A percentile compares a stretch with the other conserved stretches of the same genome.
Evolutionary conservation across 495 filamentous ascomycete species (phyloP).

Genomic region (Cudoniella acicularis): DNA sequence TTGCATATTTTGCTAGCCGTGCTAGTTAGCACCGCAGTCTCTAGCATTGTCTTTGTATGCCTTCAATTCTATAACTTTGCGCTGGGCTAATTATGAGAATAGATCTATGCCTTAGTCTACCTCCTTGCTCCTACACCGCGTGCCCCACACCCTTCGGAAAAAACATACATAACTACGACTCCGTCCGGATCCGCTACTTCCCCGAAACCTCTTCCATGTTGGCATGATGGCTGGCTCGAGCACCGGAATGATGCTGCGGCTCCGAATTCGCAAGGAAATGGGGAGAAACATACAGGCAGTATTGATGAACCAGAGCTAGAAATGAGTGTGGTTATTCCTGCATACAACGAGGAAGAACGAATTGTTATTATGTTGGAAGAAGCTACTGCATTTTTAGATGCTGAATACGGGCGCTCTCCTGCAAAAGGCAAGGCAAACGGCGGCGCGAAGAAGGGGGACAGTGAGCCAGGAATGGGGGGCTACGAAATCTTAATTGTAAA

Average conservation of each 20-base stretch:
- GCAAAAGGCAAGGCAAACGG: conserved; percentile 13
- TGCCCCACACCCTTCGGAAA: conserved; percentile 69
- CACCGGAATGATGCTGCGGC: conserved; percentile 46
- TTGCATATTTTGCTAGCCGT: conserved; percentile 13
- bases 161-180: conserved; percentile 73
- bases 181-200: conserved; percentile 57
- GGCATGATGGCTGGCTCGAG: conserved; percentile 67
- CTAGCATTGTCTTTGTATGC: conserved; percentile 19
- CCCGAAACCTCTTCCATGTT: conserved; percentile 70
- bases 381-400: conserved; percentile 79
- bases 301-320: conserved; percentile 54
- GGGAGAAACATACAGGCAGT: conserved; percentile 29
- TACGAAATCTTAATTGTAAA: conserved; percentile 97
- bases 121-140: conserved; percentile 81
- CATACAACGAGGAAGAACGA: conserved; percentile 89
- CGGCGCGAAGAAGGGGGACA: background rate
- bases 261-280: conserved; percentile 40
- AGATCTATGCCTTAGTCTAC: conserved; percentile 70
- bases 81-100: conserved; percentile 4
- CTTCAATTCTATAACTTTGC: too few relatives aligned
- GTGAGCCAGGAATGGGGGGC: conserved; percentile 39
- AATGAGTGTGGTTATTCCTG: conserved; percentile 89
- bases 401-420: conserved; percentile 60
- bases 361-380: conserved; percentile 83
- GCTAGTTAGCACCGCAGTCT: conserved; percentile 9